phyloP scores from a whole-genome alignment of 768 basidiomycete genomes.

The Kwoniella dejecticola region DNA sequence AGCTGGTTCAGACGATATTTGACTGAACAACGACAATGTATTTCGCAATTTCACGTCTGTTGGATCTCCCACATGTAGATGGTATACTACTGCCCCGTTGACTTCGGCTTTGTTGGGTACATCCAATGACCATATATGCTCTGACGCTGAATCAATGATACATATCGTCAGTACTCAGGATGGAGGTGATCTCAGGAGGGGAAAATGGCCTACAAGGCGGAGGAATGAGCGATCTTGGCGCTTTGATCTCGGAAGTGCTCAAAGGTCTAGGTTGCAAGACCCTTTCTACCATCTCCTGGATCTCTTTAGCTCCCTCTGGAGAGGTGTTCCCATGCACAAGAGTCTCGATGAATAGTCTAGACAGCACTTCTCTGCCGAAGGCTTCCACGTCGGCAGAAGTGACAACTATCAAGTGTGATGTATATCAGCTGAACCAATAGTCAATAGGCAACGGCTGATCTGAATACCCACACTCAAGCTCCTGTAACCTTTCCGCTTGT shows the following conservation, averaged over 20 bases:
- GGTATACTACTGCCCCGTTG: conserved; percentile 86
- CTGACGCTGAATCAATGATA: conserved; percentile 61
- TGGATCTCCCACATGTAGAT: conserved; percentile 73
- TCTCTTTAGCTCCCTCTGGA: conserved; percentile 75
- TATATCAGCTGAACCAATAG: conserved; percentile 9
- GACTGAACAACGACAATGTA: conserved; percentile 69
- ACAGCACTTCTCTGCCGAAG: conserved; percentile 66
- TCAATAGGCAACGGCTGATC: too few relatives aligned
- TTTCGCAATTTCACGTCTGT: conserved; percentile 69
- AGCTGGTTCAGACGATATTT: conserved; percentile 85
- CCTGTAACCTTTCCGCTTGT: conserved; percentile 70
- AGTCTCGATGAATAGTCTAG: conserved; percentile 68
- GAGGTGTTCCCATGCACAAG: conserved; percentile 81
- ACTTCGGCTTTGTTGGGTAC: conserved; percentile 82
- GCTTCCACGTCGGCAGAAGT: conserved; percentile 69
- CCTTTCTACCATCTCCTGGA: conserved; percentile 72
- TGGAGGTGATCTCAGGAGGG: background rate
- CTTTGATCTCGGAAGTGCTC: conserved; percentile 62
- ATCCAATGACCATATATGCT: conserved; percentile 66
- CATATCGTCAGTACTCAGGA: background rate
- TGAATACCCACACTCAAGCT: conserved; percentile 70
- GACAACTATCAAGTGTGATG: conserved; percentile 63
- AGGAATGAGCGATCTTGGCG: conserved; percentile 64
- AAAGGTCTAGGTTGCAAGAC: conserved; percentile 64
- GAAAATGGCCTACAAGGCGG: conserved; percentile 63